Evolutionary conservation across 2,329 filamentous ascomycete species (phyloP).

Genomic region (Scedosporium minutisporum): DNA sequence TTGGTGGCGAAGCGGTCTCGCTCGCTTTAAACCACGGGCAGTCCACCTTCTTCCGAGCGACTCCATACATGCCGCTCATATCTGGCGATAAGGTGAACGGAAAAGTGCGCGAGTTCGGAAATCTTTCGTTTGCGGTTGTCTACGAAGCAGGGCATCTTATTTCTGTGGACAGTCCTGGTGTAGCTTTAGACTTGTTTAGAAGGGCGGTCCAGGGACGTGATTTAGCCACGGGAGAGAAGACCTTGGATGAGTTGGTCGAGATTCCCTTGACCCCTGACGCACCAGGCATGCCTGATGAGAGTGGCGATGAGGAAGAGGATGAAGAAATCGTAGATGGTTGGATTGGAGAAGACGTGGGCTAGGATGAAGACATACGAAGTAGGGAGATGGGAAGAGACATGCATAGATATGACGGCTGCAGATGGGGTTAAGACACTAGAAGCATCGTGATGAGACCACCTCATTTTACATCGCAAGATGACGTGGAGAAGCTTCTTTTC

Average conservation of each 20-base stretch:
- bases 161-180: conserved; percentile 16
- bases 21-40: conserved; percentile 42
- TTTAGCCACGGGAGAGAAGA: conserved; percentile 11
- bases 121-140: conserved; percentile 49
- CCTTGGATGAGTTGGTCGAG: background rate
- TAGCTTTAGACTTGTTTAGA: conserved; percentile 17
- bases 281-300: background rate
- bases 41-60: conserved; percentile 38
- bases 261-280: conserved; percentile 3
- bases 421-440: too few relatives aligned
- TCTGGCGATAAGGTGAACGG: conserved; percentile 52
- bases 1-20: conserved; percentile 57
- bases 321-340: conserved; percentile 11
- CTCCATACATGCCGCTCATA: conserved; percentile 54
- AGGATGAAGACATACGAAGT: background rate
- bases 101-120: conserved; percentile 57
- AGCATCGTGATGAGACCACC: too few relatives aligned
- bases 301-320: background rate
- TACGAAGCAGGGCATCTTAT: conserved; percentile 44
- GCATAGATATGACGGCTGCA: too few relatives aligned
- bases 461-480: too few relatives aligned
- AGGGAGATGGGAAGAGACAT: background rate
- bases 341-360: conserved; percentile 4
- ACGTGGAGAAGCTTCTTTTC: too few relatives aligned
- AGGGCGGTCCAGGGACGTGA: conserved; percentile 17